These are phyloP conservation scores for Backusella liffmaniae DNA, from an alignment of 192 early-diverging fungal genomes.

Conservation along the genomic window DNA sequence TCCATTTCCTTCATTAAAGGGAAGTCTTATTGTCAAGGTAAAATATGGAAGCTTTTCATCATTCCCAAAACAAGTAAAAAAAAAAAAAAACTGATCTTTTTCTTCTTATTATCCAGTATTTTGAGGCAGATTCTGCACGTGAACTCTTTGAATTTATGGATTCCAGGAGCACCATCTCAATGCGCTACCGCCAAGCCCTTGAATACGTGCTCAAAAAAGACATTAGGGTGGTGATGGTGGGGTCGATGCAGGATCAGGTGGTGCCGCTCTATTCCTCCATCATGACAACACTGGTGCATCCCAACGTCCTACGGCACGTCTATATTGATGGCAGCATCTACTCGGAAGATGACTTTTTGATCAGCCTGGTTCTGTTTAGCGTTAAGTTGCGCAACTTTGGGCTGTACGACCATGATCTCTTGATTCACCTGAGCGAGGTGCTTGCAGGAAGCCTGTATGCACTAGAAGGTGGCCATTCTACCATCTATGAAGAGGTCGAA, in stretches of 20 bases:
- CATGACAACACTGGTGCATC: constrained; percentile 65
- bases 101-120: constrained; percentile 52
- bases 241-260: constrained; percentile 94
- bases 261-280: constrained; percentile 87
- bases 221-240: constrained; percentile 72
- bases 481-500: constrained; percentile 87
- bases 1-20: constrained; percentile 80
- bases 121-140: constrained; percentile 86
- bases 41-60: too few species aligned
- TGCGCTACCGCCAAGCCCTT: constrained; percentile 71
- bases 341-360: constrained; percentile 82
- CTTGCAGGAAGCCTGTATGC: constrained; percentile 86
- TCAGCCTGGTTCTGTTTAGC: constrained; percentile 84
- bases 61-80: background rate
- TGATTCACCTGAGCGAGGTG: constrained; percentile 85
- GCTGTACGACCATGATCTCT: constrained; percentile 80
- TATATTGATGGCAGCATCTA: constrained; percentile 91
- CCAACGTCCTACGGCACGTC: constrained; percentile 83
- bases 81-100: background rate
- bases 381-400: constrained; percentile 86
- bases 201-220: constrained; percentile 63
- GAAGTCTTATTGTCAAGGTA: constrained; percentile 78
- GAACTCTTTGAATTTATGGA: constrained; percentile 96
- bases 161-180: constrained; percentile 63
- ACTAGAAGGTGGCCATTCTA: constrained; percentile 88